Conservation (phyloP, 148 eudicot species). For the Oxyria digyna region DNA sequence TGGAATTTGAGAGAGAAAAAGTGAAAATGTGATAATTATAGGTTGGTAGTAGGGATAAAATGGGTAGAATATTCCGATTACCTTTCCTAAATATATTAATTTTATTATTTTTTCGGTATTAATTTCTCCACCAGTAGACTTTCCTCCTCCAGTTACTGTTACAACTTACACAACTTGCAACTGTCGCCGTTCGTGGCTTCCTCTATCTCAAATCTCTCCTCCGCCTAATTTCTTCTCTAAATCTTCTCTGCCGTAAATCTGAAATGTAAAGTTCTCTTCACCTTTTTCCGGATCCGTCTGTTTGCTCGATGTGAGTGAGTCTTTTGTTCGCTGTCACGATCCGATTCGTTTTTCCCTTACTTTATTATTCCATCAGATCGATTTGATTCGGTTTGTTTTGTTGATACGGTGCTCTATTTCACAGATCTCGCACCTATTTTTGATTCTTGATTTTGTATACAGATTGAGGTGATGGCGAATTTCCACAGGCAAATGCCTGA, state of each 20-base stretch:
- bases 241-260: neutral
- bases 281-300: neutral
- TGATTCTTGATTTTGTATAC: neutral
- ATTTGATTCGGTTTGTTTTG: neutral
- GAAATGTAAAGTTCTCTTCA: neutral
- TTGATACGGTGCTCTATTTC: neutral
- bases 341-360: neutral
- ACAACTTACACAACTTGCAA: constrained; percentile 3
- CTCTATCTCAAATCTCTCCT: neutral
- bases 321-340: neutral
- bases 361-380: neutral
- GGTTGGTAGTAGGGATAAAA: too few relatives aligned
- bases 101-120: neutral
- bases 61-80: too few relatives aligned
- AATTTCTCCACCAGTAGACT: neutral
- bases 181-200: constrained; percentile 9
- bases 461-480: constrained; percentile 5
- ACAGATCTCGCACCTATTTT: neutral
- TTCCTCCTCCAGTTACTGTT: neutral
- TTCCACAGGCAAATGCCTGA: constrained; percentile 27
- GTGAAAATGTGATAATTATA: too few relatives aligned
- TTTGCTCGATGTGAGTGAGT: constrained; percentile 9
- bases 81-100: too few relatives aligned
- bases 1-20: too few relatives aligned
- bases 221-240: neutral